Percentiles rank a stretch among this genome's conserved stretches.
phyloP scores from a whole-genome alignment of 1,284 basidiomycete species.

The Ganoderma sp. region DNA sequence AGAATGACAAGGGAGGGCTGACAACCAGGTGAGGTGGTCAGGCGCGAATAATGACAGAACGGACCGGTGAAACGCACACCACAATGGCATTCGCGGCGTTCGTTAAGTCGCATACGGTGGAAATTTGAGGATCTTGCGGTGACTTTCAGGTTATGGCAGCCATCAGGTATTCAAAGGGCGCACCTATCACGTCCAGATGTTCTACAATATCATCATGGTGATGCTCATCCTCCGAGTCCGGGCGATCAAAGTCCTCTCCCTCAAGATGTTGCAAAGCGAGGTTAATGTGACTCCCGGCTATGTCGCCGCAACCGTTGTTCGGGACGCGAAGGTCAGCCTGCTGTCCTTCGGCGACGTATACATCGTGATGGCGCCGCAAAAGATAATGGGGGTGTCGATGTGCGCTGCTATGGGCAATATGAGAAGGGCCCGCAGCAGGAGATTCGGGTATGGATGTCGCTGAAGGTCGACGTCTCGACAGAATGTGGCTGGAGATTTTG shows the following conservation, averaged over 20 bases:
- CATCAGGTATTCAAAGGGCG: constrained; percentile 17
- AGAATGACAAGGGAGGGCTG: constrained; percentile 72
- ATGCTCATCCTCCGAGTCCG: constrained; percentile 41
- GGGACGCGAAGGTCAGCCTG: constrained; percentile 43
- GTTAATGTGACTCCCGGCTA: constrained; percentile 47
- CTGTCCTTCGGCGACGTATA: constrained; percentile 39
- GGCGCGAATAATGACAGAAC: neutral
- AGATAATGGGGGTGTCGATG: constrained; percentile 11
- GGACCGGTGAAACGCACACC: constrained; percentile 48
- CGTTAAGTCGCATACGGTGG: constrained; percentile 71
- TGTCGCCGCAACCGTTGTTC: constrained; percentile 42
- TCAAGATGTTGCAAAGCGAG: constrained; percentile 29
- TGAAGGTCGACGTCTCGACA: constrained; percentile 23
- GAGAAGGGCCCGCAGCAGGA: constrained; percentile 17
- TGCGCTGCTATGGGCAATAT: constrained; percentile 12
- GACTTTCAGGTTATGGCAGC: neutral
- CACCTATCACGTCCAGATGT: constrained; percentile 79
- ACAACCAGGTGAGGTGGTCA: neutral
- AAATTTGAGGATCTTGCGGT: constrained; percentile 68
- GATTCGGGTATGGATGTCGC: neutral
- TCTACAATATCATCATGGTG: constrained; percentile 79
- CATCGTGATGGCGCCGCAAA: constrained; percentile 13
- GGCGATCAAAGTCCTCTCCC: constrained; percentile 19
- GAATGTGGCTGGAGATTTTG: constrained; percentile 40
- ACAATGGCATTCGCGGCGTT: constrained; percentile 83